Conservation (phyloP, 1,284 basidiomycete genomes). For the Naganishia sp. region DNA sequence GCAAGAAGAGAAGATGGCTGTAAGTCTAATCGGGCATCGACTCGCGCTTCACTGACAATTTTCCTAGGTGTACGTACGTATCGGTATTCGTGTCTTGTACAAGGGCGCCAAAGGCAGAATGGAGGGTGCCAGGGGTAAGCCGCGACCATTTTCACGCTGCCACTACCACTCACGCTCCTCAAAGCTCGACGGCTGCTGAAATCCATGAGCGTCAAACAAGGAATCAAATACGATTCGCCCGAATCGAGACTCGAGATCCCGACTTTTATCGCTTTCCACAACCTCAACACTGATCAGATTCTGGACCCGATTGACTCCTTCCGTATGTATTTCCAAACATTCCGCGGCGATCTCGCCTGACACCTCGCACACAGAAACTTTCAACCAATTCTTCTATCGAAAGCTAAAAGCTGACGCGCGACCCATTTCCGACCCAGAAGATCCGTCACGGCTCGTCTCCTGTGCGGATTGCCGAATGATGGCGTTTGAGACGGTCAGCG, state of each 20-base stretch:
- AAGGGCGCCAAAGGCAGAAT: constrained; percentile 87
- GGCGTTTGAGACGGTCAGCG: constrained; percentile 79
- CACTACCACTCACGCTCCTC: neutral
- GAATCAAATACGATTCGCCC: constrained; percentile 85
- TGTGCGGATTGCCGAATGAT: constrained; percentile 93
- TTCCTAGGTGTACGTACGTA: constrained; percentile 81
- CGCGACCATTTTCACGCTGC: neutral
- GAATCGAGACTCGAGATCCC: constrained; percentile 81
- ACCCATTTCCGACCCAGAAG: constrained; percentile 70
- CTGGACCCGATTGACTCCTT: constrained; percentile 79
- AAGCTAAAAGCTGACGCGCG: constrained; percentile 82
- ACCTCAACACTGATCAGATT: constrained; percentile 78
- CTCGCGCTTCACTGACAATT: constrained; percentile 14
- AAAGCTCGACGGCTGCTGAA: constrained; percentile 76
- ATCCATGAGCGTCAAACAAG: constrained; percentile 91
- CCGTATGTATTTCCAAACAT: constrained; percentile 58
- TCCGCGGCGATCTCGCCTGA: neutral
- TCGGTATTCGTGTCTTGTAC: constrained; percentile 90
- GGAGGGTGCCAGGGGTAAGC: constrained; percentile 80
- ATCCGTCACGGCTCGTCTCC: constrained; percentile 76
- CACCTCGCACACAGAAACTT: constrained; percentile 64
- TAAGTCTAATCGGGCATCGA: constrained; percentile 28
- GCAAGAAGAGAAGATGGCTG: constrained; percentile 90
- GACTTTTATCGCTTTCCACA: constrained; percentile 86
- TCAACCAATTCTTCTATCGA: constrained; percentile 85